These are phyloP conservation scores for Aspergillus japonicus DNA, from an alignment of 2,329 filamentous ascomycete genomes.

Conservation along the genomic window DNA sequence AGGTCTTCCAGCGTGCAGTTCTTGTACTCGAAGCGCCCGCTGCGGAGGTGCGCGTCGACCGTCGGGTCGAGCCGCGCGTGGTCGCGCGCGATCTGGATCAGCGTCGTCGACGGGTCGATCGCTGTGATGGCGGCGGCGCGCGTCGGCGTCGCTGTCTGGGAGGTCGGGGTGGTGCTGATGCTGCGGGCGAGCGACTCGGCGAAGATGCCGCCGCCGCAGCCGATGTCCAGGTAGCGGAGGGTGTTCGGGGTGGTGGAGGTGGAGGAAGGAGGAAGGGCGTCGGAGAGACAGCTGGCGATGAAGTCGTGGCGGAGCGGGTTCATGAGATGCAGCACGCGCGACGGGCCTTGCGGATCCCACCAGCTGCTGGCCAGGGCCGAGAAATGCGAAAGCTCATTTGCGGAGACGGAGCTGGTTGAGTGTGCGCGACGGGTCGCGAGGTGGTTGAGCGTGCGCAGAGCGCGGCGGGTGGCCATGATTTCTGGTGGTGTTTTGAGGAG, in stretches of 20 bases:
- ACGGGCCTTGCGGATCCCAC: slow-evolving; percentile 96
- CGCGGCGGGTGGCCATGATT: slow-evolving; percentile 7
- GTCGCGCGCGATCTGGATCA: slow-evolving; percentile 63
- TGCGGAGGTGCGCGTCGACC: slow-evolving; percentile 55
- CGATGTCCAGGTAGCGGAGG: slow-evolving; percentile 77
- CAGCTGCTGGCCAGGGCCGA: slow-evolving; percentile 87
- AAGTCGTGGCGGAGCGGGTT: slow-evolving; percentile 95
- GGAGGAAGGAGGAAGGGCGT: slow-evolving; percentile 44
- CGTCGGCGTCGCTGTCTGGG: slow-evolving; percentile 19
- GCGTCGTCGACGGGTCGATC: slow-evolving; percentile 44
- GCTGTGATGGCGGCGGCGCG: slow-evolving; percentile 45
- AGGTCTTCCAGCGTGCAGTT: slow-evolving; percentile 71
- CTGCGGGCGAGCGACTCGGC: slow-evolving; percentile 63
- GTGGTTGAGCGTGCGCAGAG: slow-evolving; percentile 5
- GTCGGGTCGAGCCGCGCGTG: slow-evolving; percentile 74
- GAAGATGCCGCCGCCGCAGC: slow-evolving; percentile 95
- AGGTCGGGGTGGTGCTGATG: background rate
- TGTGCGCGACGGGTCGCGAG: slow-evolving; percentile 23
- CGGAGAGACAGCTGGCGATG: slow-evolving; percentile 69
- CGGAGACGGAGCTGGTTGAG: slow-evolving; percentile 70
- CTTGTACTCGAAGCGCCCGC: slow-evolving; percentile 63
- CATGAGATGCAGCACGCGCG: slow-evolving; percentile 92
- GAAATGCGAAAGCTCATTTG: slow-evolving; percentile 90
- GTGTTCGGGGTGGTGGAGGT: slow-evolving; percentile 26
- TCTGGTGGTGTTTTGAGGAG: background rate